A percentile compares a stretch with the other conserved stretches of the same genome.
phyloP scores from a whole-genome alignment of 1,284 basidiomycete genomes.

The Ceratobasidium theobromae region DNA sequence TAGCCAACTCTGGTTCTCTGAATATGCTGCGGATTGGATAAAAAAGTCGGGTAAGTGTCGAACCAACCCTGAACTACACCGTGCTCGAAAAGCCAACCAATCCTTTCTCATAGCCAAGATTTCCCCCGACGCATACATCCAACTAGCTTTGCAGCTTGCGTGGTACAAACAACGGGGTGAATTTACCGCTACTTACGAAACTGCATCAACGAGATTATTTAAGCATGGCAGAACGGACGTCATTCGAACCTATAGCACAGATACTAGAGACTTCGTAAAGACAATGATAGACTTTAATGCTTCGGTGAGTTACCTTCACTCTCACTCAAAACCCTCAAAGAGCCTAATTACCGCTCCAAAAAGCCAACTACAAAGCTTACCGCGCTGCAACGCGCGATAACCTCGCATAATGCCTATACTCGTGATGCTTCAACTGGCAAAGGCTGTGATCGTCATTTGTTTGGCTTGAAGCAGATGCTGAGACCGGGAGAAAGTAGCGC shows the following conservation, averaged over 20 bases:
- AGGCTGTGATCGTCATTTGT: conserved; percentile 90
- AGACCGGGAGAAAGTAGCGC: conserved; percentile 48
- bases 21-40: conserved; percentile 91
- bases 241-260: conserved; percentile 75
- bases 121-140: conserved; percentile 88
- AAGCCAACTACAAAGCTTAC: conserved; percentile 44
- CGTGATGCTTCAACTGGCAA: conserved; percentile 80
- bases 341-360: neutral
- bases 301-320: conserved; percentile 47
- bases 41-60: conserved; percentile 64
- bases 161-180: conserved; percentile 79
- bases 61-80: neutral
- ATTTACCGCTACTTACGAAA: conserved; percentile 93
- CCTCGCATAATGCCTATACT: conserved; percentile 73
- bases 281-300: conserved; percentile 63
- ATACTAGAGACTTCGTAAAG: conserved; percentile 79
- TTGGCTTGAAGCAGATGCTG: conserved; percentile 78
- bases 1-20: conserved; percentile 80
- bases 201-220: conserved; percentile 89
- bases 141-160: conserved; percentile 92
- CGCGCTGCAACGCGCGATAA: conserved; percentile 65
- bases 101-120: conserved; percentile 56
- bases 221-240: conserved; percentile 91
- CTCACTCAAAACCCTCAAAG: neutral
- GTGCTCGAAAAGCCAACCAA: conserved; percentile 2